These are phyloP conservation scores for Suhomyces taliae DNA, from an alignment of 1,139 yeast genomes.

Conservation along the genomic window DNA sequence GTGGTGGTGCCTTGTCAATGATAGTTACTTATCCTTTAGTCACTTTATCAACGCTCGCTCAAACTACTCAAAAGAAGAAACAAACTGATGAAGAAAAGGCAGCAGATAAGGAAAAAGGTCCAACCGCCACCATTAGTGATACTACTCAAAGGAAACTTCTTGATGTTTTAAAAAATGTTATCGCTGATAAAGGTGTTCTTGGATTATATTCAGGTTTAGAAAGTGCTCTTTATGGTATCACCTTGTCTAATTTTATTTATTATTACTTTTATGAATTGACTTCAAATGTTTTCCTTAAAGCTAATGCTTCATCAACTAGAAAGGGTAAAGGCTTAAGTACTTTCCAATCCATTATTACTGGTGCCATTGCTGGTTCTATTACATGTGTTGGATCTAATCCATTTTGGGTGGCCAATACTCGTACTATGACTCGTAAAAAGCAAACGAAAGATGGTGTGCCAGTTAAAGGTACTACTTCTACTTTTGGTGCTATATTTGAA, in stretches of 20 bases:
- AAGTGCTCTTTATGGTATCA: constrained; percentile 83
- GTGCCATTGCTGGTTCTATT: constrained; percentile 84
- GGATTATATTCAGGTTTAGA: constrained; percentile 86
- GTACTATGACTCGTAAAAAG: constrained; percentile 64
- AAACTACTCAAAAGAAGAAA: constrained; percentile 55
- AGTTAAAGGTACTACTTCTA: constrained; percentile 25
- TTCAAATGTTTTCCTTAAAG: constrained; percentile 52
- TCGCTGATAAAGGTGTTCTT: constrained; percentile 60
- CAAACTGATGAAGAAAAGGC: constrained; percentile 17
- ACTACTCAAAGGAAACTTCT: constrained; percentile 22
- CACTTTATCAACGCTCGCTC: constrained; percentile 81
- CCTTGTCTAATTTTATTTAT: constrained; percentile 83
- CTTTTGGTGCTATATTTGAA: constrained; percentile 56
- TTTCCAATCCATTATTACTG: constrained; percentile 71
- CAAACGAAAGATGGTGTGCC: constrained; percentile 25
- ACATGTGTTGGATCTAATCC: constrained; percentile 90
- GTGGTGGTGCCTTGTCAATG: constrained; percentile 89
- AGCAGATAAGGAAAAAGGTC: constrained; percentile 4
- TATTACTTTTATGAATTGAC: constrained; percentile 86
- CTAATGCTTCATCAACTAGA: constrained; percentile 25
- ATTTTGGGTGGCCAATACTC: constrained; percentile 91
- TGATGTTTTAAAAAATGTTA: constrained; percentile 39
- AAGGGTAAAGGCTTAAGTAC: constrained; percentile 54
- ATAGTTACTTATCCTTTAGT: constrained; percentile 83
- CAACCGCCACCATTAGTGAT: constrained; percentile 11